phyloP scores from a whole-genome alignment of 208 protist genomes.

The Balamuthia mandrillaris region DNA sequence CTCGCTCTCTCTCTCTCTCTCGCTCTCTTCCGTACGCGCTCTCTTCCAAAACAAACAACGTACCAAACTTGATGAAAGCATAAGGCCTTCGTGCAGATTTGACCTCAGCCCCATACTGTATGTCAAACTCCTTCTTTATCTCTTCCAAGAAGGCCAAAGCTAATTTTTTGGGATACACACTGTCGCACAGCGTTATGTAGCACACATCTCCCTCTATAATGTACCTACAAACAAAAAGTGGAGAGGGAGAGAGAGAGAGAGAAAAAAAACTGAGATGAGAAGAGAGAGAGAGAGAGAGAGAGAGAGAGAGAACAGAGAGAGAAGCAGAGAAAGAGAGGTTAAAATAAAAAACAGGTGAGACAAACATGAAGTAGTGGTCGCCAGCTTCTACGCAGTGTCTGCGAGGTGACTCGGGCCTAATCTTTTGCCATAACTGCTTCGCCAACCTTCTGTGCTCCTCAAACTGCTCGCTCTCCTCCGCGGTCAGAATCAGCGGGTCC shows the following conservation, averaged over 20 bases:
- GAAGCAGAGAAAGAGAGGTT: neutral
- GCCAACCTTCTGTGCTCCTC: neutral
- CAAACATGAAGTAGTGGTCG: slow-evolving; percentile 24
- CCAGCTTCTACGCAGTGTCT: neutral
- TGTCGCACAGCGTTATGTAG: slow-evolving; percentile 71
- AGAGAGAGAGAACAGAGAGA: neutral
- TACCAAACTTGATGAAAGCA: slow-evolving; percentile 71
- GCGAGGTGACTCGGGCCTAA: neutral
- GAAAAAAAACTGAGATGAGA: slow-evolving; percentile 25
- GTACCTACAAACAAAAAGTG: too few species aligned
- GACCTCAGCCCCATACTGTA: slow-evolving; percentile 56
- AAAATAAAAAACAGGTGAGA: neutral
- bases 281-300: neutral
- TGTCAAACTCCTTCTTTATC: slow-evolving; percentile 66
- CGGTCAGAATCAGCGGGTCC: neutral
- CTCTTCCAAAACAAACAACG: too few species aligned
- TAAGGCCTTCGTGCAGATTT: slow-evolving; percentile 64
- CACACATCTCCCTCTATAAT: slow-evolving; percentile 67
- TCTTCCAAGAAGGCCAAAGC: slow-evolving; percentile 67
- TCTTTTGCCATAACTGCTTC: neutral
- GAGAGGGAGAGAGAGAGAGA: too few species aligned
- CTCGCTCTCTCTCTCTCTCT: too few species aligned
- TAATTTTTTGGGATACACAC: slow-evolving; percentile 71
- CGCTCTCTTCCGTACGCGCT: too few species aligned
- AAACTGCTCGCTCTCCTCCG: slow-evolving; percentile 1